These are phyloP conservation scores for Tetrahymena thermophila DNA, from an alignment of 73 alveolate species.

Conservation along the genomic window DNA sequence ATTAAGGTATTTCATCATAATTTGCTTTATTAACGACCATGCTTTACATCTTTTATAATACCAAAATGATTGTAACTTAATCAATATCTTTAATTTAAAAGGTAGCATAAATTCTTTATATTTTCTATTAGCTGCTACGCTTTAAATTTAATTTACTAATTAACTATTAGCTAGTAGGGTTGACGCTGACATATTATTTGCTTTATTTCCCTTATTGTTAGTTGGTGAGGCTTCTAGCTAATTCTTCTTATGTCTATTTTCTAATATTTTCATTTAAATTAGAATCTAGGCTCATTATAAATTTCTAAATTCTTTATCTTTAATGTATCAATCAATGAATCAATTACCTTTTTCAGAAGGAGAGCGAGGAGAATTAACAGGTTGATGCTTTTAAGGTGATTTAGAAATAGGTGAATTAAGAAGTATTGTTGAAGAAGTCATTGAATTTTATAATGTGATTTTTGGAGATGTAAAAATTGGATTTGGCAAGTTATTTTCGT, in stretches of 20 bases:
- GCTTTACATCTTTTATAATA: neutral
- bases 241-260: neutral
- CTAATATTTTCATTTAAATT: neutral
- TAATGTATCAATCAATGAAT: neutral
- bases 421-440: neutral
- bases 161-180: neutral
- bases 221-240: neutral
- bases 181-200: neutral
- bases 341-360: neutral
- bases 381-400: neutral
- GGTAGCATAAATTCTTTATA: too few relatives aligned
- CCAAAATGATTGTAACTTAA: neutral
- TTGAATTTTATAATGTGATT: neutral
- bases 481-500: neutral
- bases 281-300: neutral
- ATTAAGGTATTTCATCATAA: slow-evolving; percentile 31
- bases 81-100: too few relatives aligned
- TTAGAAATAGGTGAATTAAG: neutral
- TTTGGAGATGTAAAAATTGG: neutral
- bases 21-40: neutral
- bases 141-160: neutral
- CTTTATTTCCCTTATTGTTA: neutral
- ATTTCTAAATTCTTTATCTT: neutral
- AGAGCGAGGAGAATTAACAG: neutral
- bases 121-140: neutral